Base-by-base conservation (phyloP, 768 basidiomycete genomes). In the Mycena epipterygia region DNA sequence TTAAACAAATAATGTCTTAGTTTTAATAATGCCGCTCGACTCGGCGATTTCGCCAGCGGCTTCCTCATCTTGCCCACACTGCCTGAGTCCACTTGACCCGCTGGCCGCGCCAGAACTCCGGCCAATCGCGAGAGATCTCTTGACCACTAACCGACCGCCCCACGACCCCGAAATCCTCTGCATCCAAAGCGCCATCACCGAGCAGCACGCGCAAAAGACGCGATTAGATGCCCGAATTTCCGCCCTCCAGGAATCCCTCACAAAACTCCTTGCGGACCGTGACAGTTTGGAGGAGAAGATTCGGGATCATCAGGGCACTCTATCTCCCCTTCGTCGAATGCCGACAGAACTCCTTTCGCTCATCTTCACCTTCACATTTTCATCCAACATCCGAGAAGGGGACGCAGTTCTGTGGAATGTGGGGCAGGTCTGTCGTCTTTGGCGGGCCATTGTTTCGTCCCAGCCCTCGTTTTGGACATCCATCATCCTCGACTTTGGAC, bases 151-250 rank as follows among this genome's bases (percentile, higher is more conserved):
- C 27, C 21, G 51, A 17, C 60, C 67, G 1, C 42, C 60, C 1
- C n/a, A 49, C 17, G 59, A 68, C 33, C 19, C 25, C 14, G 41
- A 62, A n/a, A 46, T 56, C 30, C 29, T 39, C 52, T n/a, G 7
- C 25, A 48, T 69, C 19, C 68, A 29, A 3, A 21, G 6, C 8
- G 17, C 46, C 32, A 17, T 68, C 27, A 39, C 44, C 21, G n/a
- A 41, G 19, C 35, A 27, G 37, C 32, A 33, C 3, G 42, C 59
- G 25, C 60, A 30, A 4, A 61, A 56, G 27, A 37, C 9, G n/a
- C 42, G 51, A 7, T 42, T 62, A n/a, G 67, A 62, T 25, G n/a
- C 32, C 5, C 49, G 55, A n/a, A 68, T 68, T 19, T 52, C 44
- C 19, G 14, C 41, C 13, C 30, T 68, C 25, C 39, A 46, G 16